Conservation (phyloP, 352 stramenopile species). For the Globisporangium sylvaticum region DNA sequence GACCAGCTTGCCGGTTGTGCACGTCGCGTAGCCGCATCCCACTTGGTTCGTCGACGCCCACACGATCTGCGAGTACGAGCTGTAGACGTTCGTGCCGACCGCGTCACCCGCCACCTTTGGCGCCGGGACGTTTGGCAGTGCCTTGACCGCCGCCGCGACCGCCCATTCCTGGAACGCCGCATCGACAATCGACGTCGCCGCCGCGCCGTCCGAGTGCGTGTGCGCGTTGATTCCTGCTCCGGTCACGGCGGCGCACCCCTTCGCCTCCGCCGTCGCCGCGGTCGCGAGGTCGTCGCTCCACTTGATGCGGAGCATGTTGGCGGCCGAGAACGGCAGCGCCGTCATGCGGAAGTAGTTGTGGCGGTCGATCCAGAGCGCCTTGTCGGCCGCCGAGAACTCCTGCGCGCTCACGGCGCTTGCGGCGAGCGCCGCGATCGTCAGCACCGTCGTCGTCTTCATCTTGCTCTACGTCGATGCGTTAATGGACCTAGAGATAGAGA, state of each 20-base stretch:
- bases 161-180: slow-evolving; percentile 57
- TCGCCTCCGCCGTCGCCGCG: slow-evolving; percentile 32
- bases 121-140: slow-evolving; percentile 40
- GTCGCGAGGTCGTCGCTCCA: slow-evolving; percentile 49
- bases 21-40: slow-evolving; percentile 53
- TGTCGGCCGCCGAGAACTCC: slow-evolving; percentile 29
- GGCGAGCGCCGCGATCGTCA: slow-evolving; percentile 1
- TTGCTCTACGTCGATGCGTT: not conserved
- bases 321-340: slow-evolving; percentile 55
- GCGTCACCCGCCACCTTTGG: slow-evolving; percentile 35
- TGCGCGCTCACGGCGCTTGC: slow-evolving; percentile 9
- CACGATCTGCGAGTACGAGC: slow-evolving; percentile 75
- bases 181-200: slow-evolving; percentile 32
- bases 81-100: slow-evolving; percentile 58
- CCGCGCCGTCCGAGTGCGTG: slow-evolving; percentile 28
- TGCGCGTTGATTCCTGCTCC: slow-evolving; percentile 43
- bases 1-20: slow-evolving; percentile 33
- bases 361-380: slow-evolving; percentile 68
- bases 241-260: slow-evolving; percentile 31
- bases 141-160: slow-evolving; percentile 43
- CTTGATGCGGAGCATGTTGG: slow-evolving; percentile 63
- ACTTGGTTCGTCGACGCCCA: slow-evolving; percentile 58
- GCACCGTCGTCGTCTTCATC: slow-evolving; percentile 16
- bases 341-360: slow-evolving; percentile 80
- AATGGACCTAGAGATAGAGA: not conserved